Evolutionary conservation across 805 yeast species (phyloP).

Genomic region (Naumovozyma castellii): DNA sequence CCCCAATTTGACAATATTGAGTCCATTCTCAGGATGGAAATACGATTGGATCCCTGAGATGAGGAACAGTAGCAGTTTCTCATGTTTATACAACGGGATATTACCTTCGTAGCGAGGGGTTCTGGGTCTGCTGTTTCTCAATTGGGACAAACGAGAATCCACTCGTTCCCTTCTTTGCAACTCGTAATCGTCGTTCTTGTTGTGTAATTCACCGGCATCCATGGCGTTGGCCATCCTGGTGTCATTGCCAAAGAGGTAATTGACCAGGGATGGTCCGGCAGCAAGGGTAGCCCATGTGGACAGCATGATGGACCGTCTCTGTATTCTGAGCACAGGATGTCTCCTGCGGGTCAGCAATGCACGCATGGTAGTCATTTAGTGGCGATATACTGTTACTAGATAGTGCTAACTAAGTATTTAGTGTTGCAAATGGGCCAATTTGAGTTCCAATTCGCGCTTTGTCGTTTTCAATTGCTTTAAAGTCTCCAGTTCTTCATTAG

Average conservation of each 20-base stretch:
- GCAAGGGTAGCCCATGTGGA: background rate
- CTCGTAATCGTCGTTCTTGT: slow-evolving; percentile 27
- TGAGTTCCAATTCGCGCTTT: slow-evolving; percentile 14
- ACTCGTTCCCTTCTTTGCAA: slow-evolving; percentile 30
- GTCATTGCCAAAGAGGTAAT: slow-evolving; percentile 32
- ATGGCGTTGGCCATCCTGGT: slow-evolving; percentile 51
- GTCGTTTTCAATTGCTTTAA: slow-evolving; percentile 18
- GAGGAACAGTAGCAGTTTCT: slow-evolving; percentile 51
- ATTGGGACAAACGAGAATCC: slow-evolving; percentile 18
- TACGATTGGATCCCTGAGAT: slow-evolving; percentile 74
- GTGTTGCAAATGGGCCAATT: slow-evolving; percentile 3
- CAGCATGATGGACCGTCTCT: background rate
- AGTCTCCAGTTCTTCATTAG: slow-evolving; percentile 25
- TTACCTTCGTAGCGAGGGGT: slow-evolving; percentile 58
- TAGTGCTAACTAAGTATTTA: too few species aligned
- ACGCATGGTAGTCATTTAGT: too few species aligned
- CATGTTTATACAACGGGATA: slow-evolving; percentile 59
- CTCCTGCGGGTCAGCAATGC: too few species aligned
- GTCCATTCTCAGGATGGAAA: slow-evolving; percentile 66
- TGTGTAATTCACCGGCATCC: slow-evolving; percentile 31
- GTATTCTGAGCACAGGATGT: background rate
- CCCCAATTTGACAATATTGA: slow-evolving; percentile 73
- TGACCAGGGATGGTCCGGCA: slow-evolving; percentile 12
- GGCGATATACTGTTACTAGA: too few species aligned
- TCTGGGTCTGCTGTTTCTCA: slow-evolving; percentile 23